These are phyloP conservation scores for Kwoniella sp. DNA, from an alignment of 768 basidiomycete species.

Conservation along the genomic window DNA sequence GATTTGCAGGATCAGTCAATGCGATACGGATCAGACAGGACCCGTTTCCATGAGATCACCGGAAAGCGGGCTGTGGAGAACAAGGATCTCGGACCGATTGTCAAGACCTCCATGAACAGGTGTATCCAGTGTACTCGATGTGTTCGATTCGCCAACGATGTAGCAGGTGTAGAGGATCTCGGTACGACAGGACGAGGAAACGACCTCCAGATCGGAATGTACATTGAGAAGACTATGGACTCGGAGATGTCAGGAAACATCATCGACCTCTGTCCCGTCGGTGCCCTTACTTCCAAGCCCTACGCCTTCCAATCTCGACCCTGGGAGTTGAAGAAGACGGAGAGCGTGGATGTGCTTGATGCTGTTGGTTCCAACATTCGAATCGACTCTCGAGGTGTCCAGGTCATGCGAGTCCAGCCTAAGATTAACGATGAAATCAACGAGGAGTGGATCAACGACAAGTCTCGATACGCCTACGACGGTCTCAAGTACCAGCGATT, in stretches of 20 bases:
- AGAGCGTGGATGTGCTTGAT: constrained; percentile 92
- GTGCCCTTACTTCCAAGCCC: constrained; percentile 96
- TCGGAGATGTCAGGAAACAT: constrained; percentile 97
- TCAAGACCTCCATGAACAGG: constrained; percentile 98
- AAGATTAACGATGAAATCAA: constrained; percentile 96
- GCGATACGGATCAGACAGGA: constrained; percentile 97
- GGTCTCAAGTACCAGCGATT: constrained; percentile 93
- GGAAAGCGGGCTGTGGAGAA: constrained; percentile 98
- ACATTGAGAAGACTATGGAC: constrained; percentile 95
- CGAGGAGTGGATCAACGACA: constrained; percentile 99
- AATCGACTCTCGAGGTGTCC: constrained; percentile 89
- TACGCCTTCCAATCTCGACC: constrained; percentile 96
- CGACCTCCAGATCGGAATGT: constrained; percentile 97
- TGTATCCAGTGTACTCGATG: constrained; percentile 99
- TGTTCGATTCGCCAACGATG: constrained; percentile 98
- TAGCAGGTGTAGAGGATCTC: constrained; percentile 95
- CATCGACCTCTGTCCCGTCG: constrained; percentile 95
- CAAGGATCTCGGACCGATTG: constrained; percentile 95
- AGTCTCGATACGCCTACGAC: constrained; percentile 95
- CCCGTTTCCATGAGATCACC: constrained; percentile 95
- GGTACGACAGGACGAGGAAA: constrained; percentile 97
- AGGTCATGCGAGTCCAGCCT: constrained; percentile 97
- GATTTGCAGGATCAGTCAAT: constrained; percentile 99
- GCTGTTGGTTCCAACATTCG: constrained; percentile 96
- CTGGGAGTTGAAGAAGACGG: constrained; percentile 98